Base-by-base conservation (phyloP, 176 grass and related monocot species). In the Alloteropsis semialata region DNA sequence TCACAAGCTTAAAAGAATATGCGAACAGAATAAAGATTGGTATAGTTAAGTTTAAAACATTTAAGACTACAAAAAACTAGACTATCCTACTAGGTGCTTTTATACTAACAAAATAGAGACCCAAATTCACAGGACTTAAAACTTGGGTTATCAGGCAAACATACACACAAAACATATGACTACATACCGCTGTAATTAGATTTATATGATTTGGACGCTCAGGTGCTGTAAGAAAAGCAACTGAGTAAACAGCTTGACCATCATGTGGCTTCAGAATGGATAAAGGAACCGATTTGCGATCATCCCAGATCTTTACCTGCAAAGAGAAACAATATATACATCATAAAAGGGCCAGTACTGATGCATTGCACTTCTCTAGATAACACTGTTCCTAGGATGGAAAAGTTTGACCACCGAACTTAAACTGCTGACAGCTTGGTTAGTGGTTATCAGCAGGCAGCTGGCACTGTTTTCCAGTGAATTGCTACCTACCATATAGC, bases 231-330 rank as follows among this genome's bases (percentile, higher is more conserved):
- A 99, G 83, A 85, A 99, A 99, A 69, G 91, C 91, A 82, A 99
- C 97, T 11, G 89, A 96, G 65, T 93, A 92, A 74, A 96, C 97
- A 85, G 93, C 82, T 88, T 90, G 91, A 46, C 93, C 89, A 85
- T 96, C 93, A 92, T 99, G 93, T 68, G 97, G 91, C 81, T 85
- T 96, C 18, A 99, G 53, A 39, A 88, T 74, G 8, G 97, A 82
- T 45, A 99, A 81, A 75, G 87, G 89, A 21, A 48, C 85, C 81
- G 59, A 33, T 74, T 87, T 99, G 56, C 93, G 93, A 60, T 99
- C 97, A 90, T 99, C 97, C 97, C 97, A 99, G 66, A 99, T 87
- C 78, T 96, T 96, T 61, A 99, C 91, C 97, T 99, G 89, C 75
- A 88, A 64, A 72, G 76, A 63, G 59, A 87, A 50, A 84, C 48